Evolutionary conservation across 805 yeast species (phyloP), one percentile per base, ranked within the genome.

Genomic region (Barnettozyma salicaria): DNA sequence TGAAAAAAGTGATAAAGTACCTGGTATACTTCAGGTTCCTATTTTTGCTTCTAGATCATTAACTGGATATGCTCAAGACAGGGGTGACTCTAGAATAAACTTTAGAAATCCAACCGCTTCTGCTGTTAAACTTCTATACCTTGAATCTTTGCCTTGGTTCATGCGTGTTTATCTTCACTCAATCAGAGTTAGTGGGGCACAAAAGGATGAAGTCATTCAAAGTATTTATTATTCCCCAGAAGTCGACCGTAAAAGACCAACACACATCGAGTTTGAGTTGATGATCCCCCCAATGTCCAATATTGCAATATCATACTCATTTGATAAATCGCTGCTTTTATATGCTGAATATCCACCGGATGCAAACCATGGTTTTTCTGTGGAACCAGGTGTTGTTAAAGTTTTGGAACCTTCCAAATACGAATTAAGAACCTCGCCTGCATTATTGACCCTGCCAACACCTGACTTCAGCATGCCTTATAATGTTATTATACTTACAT

Each of bases 381-480:
- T 92, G 30, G 92, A 92, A 18, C 95, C 97, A 0, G 95, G 95
- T 5, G 81, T 86, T 9, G 68, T 87, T 10, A 72, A 81, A 3
- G 73, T 85, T 0, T 36, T 78, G 7, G 57, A 60, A 9, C 65
- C 64, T 40, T 49, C 21, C 10, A 28, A 42, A 6, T 80, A 81
- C 48, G 68, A 74, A 41, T 49, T 79, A 43, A 72, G 97, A 54
- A 86, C 97, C 0, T 76, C 96, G 5, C 83, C 97, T n/a, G 71
- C 89, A 29, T 66, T 92, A 40, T 66, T 92, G 33, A 76, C 92
- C 0, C 68, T 92, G 36, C 96, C 98, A 3, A 92, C 97, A 0
- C 98, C 98, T 0, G 98, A 92, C 63, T 92, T 92, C 61, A 84
- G 95, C 44, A 92, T 92, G 98, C 98, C 98, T 1, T 92, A 92